Percentiles rank a stretch among this genome's conserved stretches.
Conservation (phyloP, 2,329 filamentous ascomycete genomes). For the Botrytis pseudocinerea region DNA sequence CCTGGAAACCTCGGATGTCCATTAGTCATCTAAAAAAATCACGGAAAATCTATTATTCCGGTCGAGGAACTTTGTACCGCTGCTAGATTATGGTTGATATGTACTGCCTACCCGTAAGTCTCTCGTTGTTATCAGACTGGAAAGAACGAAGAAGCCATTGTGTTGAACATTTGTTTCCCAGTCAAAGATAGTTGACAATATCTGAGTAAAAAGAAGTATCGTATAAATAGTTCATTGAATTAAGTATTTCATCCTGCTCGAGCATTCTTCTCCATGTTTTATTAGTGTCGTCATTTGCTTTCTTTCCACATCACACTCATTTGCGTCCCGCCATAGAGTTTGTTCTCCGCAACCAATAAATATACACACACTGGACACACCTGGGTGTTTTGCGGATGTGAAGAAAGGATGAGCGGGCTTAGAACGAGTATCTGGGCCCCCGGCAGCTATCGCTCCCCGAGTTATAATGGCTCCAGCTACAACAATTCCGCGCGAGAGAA, state of each 20-base stretch:
- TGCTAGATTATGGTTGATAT: neutral
- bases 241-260: neutral
- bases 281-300: constrained; percentile 2
- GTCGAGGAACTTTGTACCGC: neutral
- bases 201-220: neutral
- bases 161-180: neutral
- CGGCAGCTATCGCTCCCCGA: constrained; percentile 5
- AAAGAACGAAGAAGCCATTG: neutral
- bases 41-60: constrained; percentile 4
- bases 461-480: constrained; percentile 9
- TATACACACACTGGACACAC: neutral
- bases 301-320: constrained; percentile 2
- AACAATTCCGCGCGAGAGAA: constrained; percentile 9
- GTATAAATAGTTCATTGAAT: neutral
- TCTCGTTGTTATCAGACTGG: neutral
- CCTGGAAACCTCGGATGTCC: too few species aligned
- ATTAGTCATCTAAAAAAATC: too few species aligned
- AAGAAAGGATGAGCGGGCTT: constrained; percentile 13
- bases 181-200: neutral
- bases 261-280: constrained; percentile 6
- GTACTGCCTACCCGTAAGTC: neutral
- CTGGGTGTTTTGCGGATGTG: neutral
- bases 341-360: neutral
- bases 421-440: constrained; percentile 18
- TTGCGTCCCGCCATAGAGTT: neutral